These are phyloP conservation scores for Hyphodiscus hymeniophilus DNA, from an alignment of 495 filamentous ascomycete genomes.

Conservation along the genomic window DNA sequence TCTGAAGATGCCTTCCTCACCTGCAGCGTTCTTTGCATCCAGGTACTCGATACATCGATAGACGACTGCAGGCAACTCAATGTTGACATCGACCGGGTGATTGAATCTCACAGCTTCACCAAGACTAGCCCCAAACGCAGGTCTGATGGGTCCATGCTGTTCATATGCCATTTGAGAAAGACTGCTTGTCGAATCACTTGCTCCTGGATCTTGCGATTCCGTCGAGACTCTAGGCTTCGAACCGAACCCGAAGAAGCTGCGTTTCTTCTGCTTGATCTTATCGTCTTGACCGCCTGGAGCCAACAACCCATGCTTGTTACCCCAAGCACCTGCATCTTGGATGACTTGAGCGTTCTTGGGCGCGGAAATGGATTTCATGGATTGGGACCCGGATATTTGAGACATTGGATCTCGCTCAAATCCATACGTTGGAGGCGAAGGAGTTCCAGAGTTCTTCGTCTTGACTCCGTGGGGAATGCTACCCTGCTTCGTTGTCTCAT, in stretches of 20 bases:
- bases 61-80: constrained; percentile 85
- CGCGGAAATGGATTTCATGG: constrained; percentile 64
- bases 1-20: constrained; percentile 93
- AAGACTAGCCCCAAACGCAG: constrained; percentile 81
- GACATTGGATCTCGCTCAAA: constrained; percentile 24
- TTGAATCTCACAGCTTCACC: constrained; percentile 80
- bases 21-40: constrained; percentile 68
- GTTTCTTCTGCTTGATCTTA: constrained; percentile 75
- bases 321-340: constrained; percentile 80
- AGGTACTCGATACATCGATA: constrained; percentile 96
- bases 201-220: constrained; percentile 16
- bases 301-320: constrained; percentile 51
- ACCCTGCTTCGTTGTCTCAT: constrained; percentile 72
- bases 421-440: constrained; percentile 21
- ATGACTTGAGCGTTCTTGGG: constrained; percentile 84
- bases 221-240: constrained; percentile 41
- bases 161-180: constrained; percentile 33
- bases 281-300: constrained; percentile 39
- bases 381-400: constrained; percentile 27
- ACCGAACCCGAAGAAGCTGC: constrained; percentile 91
- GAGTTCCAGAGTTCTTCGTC: constrained; percentile 16
- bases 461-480: constrained; percentile 30
- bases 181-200: constrained; percentile 29
- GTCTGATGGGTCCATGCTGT: constrained; percentile 49
- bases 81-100: constrained; percentile 58